These are phyloP conservation scores for Noccaea bulbosa DNA, from an alignment of 345 rosid genomes.

Conservation along the genomic window DNA sequence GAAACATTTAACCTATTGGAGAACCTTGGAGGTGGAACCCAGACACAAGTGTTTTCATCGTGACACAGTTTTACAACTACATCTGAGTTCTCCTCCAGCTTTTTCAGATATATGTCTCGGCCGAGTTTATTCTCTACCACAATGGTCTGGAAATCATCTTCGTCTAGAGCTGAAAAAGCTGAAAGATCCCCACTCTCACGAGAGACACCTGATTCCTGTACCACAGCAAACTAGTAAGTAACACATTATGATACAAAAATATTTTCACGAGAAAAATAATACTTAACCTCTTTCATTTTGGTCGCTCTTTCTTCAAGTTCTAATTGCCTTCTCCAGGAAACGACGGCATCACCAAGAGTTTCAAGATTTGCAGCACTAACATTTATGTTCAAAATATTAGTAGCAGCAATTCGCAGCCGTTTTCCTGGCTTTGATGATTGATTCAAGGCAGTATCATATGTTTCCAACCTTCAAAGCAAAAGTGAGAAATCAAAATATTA, in stretches of 20 bases:
- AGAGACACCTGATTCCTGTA: slow-evolving; percentile 63
- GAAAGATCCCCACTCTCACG: slow-evolving; percentile 60
- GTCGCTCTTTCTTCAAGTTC: slow-evolving; percentile 88
- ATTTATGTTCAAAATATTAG: slow-evolving; percentile 83
- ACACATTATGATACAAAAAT: background rate
- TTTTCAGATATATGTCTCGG: slow-evolving; percentile 76
- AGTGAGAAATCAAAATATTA: slow-evolving; percentile 27
- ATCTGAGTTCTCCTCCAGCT: slow-evolving; percentile 66
- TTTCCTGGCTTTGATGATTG: slow-evolving; percentile 71
- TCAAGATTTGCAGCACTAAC: slow-evolving; percentile 88
- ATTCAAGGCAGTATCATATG: slow-evolving; percentile 68
- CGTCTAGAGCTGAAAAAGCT: slow-evolving; percentile 86
- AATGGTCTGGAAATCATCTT: slow-evolving; percentile 89
- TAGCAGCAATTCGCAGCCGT: slow-evolving; percentile 81
- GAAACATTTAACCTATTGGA: slow-evolving; percentile 82
- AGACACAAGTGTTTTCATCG: slow-evolving; percentile 60
- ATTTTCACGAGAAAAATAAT: slow-evolving; percentile 19
- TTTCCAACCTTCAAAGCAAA: slow-evolving; percentile 75
- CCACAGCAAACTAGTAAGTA: slow-evolving; percentile 32
- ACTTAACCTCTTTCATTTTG: slow-evolving; percentile 70
- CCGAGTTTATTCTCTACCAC: slow-evolving; percentile 91
- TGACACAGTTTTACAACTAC: slow-evolving; percentile 60
- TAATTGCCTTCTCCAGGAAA: slow-evolving; percentile 91
- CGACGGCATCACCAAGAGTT: slow-evolving; percentile 67
- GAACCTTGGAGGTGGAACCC: slow-evolving; percentile 98